Conservation (phyloP, 2,329 filamentous ascomycete genomes). For the Coniosporium tulheliwenetii region DNA sequence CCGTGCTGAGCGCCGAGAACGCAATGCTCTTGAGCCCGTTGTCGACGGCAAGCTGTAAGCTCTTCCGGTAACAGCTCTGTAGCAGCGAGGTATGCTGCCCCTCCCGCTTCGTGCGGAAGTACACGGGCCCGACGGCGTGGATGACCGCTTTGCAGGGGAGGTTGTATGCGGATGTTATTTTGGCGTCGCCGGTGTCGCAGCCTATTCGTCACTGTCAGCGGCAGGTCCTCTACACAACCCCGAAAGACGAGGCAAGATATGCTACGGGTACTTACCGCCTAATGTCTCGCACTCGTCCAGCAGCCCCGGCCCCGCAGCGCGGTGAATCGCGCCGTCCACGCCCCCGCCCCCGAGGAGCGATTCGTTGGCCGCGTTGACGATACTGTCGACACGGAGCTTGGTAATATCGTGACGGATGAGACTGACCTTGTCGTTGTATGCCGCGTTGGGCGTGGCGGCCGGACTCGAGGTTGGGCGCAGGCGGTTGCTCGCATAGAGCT, state of each 20-base stretch:
- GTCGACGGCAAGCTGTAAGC: slow-evolving; percentile 55
- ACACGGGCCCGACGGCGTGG: slow-evolving; percentile 81
- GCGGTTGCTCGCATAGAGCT: slow-evolving; percentile 47
- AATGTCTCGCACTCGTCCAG: slow-evolving; percentile 56
- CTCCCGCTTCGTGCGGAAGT: slow-evolving; percentile 27
- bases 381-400: slow-evolving; percentile 57
- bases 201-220: slow-evolving; percentile 14
- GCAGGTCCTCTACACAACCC: too few species aligned
- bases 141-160: slow-evolving; percentile 70
- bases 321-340: slow-evolving; percentile 66
- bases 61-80: slow-evolving; percentile 52
- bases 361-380: slow-evolving; percentile 85
- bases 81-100: slow-evolving; percentile 27
- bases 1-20: slow-evolving; percentile 76
- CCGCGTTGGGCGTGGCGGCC: slow-evolving; percentile 23
- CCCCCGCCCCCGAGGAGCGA: slow-evolving; percentile 75
- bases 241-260: too few species aligned
- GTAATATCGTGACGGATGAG: slow-evolving; percentile 71
- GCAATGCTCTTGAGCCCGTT: slow-evolving; percentile 56
- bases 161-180: slow-evolving; percentile 64
- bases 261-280: slow-evolving; percentile 17
- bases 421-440: slow-evolving; percentile 54
- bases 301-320: slow-evolving; percentile 57
- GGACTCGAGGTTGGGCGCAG: slow-evolving; percentile 16
- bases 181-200: slow-evolving; percentile 64